Evolutionary conservation across 768 basidiomycete species (phyloP), one percentile per base, ranked within the genome.

Genomic region (Hygrocybe punicea): DNA sequence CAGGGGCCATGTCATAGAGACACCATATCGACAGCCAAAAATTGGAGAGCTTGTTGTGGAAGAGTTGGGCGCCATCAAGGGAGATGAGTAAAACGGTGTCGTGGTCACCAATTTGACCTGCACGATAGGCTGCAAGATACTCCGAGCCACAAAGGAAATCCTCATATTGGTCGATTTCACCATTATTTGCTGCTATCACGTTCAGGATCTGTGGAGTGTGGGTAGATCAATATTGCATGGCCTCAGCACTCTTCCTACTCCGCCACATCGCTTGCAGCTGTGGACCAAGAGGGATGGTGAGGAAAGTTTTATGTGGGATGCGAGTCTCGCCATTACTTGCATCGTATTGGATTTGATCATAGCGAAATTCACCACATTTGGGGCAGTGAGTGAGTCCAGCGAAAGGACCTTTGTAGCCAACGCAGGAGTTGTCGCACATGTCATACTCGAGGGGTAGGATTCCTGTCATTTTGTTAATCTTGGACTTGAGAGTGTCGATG

Each of bases 401-500:
- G 17, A 67, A 76, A 0, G 74, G 76, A 0, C 79, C 75, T 0
- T 73, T 77, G 53, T 66, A 81, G 0, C 72, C 73, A 19, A 69
- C 29, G 56, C 80, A 81, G 0, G 72, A 69, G 5, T 78, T 70
- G 0, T 67, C 58, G 40, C 79, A 82, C 76, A 81, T 81, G 53
- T 80, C 69, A 6, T 70, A 51, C 0, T 50, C 11, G 1, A 79
- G 50, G 0, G 73, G 56, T 9, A 68, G 57, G 6, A 82, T 62
- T 0, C 80, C 74, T 33, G 62, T 77, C n/a, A 73, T 55, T 1
- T 67, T 54, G 0, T 60, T 54, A 6, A 77, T 58, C 1, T 58
- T 48, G 11, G 60, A 64, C 47, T 73, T 72, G 36, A 71, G 63
- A n/a, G 34, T 36, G 25, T 75, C 53, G 51, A 70, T 65, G 1